Base-by-base conservation (phyloP, 495 filamentous ascomycete species). In the Astrothelium macrocarpum region DNA sequence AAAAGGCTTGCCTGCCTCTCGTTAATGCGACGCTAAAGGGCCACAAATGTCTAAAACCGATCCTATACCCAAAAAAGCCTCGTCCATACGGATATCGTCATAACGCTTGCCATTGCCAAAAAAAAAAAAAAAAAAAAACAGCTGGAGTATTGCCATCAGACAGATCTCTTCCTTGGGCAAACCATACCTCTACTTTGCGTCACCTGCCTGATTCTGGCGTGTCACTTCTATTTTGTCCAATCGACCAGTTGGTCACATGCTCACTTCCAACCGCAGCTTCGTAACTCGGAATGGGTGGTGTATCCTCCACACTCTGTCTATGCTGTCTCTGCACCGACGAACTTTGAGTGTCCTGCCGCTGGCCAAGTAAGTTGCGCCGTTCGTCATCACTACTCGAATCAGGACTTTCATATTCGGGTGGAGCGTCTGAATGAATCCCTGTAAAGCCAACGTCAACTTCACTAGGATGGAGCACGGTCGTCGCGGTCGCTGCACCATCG, bases 321-420 rank as follows among this genome's bases (percentile, higher is more conserved):
- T 29, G 49, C 49, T 29, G 25, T 29, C 49, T 26, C 25, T 56
- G 49, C 25, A 66, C 31, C 10, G 62, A 39, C 14, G 65, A 65
- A 34, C 32, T 34, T 42, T 46, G 45, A 3, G 67, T 67, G 20
- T 63, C 43, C 16, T 53, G 32, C 7, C 28, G 42, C 4, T 16
- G 3, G 23, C 63, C 39, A 39, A 62, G 45, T 2, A 60, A 66
- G n/a, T 60, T 42, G 46, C 65, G 62, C 5, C 62, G 59, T 1
- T 67, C 64, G 20, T 59, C 42, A 12, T 64, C 61, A 14, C 31
- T 60, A 11, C 60, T 26, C 18, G 59, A 66, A 26, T 73, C 72
- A 1, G 75, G 75, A 53, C 72, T 74, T 59, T 72, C 71, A 62
- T 78, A 78, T 34, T 76, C 75, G 1, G 75, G 75, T 29, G 75